phyloP scores from a whole-genome alignment of 208 protist genomes.

The Lotmaria passim region DNA sequence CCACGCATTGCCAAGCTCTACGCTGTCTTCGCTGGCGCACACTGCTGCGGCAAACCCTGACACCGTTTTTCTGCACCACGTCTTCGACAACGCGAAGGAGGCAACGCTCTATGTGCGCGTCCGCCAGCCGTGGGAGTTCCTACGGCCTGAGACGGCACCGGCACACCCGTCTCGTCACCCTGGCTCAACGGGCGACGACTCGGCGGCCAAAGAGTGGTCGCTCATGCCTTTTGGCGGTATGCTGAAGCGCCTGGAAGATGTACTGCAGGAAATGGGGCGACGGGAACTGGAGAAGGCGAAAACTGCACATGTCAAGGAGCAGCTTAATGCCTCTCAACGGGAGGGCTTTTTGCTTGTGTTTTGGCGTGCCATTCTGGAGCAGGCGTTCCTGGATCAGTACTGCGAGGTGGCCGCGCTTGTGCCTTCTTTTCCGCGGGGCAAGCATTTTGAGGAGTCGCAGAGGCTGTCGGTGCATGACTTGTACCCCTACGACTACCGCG shows the following conservation, averaged over 20 bases:
- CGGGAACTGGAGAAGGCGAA: not conserved
- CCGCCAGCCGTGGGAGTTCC: slow-evolving; percentile 13
- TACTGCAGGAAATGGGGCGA: slow-evolving; percentile 18
- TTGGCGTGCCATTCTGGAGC: slow-evolving; percentile 40
- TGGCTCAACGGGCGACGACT: not conserved
- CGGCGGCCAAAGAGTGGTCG: slow-evolving; percentile 2
- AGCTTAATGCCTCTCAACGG: not conserved
- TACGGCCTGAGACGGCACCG: slow-evolving; percentile 3
- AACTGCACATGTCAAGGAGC: too few relatives aligned
- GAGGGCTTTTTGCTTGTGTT: slow-evolving; percentile 12
- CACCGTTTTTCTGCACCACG: slow-evolving; percentile 20
- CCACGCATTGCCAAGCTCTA: too few relatives aligned
- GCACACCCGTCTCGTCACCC: not conserved
- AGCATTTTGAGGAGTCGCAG: not conserved
- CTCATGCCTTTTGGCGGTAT: slow-evolving; percentile 11
- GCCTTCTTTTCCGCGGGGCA: not conserved
- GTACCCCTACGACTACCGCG: slow-evolving; percentile 27
- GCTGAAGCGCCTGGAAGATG: not conserved
- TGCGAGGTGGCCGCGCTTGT: slow-evolving; percentile 5
- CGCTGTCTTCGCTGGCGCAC: not conserved
- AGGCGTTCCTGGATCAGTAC: slow-evolving; percentile 39
- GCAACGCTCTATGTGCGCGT: slow-evolving; percentile 20
- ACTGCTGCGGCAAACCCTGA: not conserved
- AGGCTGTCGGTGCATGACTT: not conserved
- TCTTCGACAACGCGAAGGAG: slow-evolving; percentile 28